These are phyloP conservation scores for Gnaphalium uliginosum DNA, from an alignment of 129 eudicot species.

Conservation along the genomic window DNA sequence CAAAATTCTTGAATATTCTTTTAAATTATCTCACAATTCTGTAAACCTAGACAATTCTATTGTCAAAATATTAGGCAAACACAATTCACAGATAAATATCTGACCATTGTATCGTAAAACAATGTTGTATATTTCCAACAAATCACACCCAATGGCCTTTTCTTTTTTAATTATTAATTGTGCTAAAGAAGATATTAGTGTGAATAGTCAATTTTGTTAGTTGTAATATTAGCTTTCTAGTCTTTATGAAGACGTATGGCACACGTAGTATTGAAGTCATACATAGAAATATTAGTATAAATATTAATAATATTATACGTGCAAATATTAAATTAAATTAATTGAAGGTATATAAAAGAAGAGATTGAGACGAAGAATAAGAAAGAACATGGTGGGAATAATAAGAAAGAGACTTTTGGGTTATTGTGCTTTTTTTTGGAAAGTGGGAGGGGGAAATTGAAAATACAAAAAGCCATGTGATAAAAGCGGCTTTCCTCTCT, in stretches of 20 bases:
- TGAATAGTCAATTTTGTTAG: not conserved
- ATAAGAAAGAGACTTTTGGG: conserved; percentile 35
- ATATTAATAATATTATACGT: conserved; percentile 7
- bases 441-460: conserved; percentile 37
- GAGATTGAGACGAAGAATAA: not conserved
- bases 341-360: not conserved
- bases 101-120: no score
- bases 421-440: conserved; percentile 37
- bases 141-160: no score
- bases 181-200: not conserved
- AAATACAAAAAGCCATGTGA: conserved; percentile 60
- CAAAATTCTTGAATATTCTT: no score
- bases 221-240: not conserved
- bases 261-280: conserved; percentile 13
- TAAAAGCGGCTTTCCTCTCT: conserved; percentile 61
- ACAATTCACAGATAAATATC: no score
- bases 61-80: no score
- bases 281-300: conserved; percentile 21
- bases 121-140: no score
- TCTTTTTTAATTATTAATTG: no score
- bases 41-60: no score
- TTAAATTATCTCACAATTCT: no score
- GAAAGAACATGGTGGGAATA: conserved; percentile 32
- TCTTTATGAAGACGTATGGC: conserved; percentile 16
- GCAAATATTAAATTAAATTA: conserved; percentile 19